Evolutionary conservation across 805 yeast genomes (phyloP).

Genomic region (Ogataea glucozyma): DNA sequence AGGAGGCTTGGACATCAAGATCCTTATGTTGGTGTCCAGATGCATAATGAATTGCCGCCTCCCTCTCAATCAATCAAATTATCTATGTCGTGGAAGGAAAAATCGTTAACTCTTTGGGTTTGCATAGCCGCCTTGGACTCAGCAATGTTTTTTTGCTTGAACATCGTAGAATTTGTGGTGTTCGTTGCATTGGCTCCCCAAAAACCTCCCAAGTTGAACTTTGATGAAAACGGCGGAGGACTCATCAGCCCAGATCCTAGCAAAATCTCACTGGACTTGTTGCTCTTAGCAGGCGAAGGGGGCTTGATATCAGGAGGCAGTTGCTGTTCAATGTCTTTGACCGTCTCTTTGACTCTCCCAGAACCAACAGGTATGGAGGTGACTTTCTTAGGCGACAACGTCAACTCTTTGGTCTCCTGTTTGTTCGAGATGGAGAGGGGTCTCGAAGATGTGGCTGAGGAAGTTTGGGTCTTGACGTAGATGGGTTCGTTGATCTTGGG

Average conservation of each 20-base stretch:
- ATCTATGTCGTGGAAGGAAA: conserved; percentile 24
- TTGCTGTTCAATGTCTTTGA: conserved; percentile 28
- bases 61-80: conserved; percentile 20
- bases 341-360: conserved; percentile 31
- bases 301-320: conserved; percentile 14
- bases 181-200: too few relatives aligned
- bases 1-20: too few relatives aligned
- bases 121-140: not conserved
- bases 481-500: conserved; percentile 30
- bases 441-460: too few relatives aligned
- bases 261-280: not conserved
- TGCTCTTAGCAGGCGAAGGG: conserved; percentile 17
- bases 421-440: too few relatives aligned
- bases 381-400: conserved; percentile 22
- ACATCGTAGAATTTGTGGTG: not conserved
- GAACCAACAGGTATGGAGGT: conserved; percentile 21
- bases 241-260: not conserved
- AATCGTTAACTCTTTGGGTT: conserved; percentile 1
- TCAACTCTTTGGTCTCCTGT: conserved; percentile 16
- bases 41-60: too few relatives aligned
- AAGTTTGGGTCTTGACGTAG: conserved; percentile 14
- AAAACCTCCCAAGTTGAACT: conserved; percentile 1
- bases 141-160: not conserved
- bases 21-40: too few relatives aligned
- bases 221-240: not conserved